These are phyloP conservation scores for Fusarium sororula DNA, from an alignment of 2,329 filamentous ascomycete genomes.

Conservation along the genomic window DNA sequence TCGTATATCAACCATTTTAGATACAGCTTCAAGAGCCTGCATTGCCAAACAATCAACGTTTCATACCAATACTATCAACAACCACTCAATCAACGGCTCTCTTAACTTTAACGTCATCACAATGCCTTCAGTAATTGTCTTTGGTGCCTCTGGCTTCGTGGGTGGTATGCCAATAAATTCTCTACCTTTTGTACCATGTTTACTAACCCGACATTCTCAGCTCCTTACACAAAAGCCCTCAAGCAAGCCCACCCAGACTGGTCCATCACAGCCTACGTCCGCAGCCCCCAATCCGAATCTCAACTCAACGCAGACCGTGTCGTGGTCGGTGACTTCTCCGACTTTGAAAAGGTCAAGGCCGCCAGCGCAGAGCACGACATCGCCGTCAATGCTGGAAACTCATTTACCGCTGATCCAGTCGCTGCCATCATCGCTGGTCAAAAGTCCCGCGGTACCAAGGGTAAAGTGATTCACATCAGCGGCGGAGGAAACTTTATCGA, in stretches of 20 bases:
- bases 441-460: background rate
- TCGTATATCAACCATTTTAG: background rate
- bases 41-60: too few species aligned
- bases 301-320: background rate
- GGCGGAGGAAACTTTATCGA: slow-evolving; percentile 10
- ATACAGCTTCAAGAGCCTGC: background rate
- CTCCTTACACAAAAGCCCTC: background rate
- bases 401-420: background rate
- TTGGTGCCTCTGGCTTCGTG: slow-evolving; percentile 11
- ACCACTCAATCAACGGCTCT: too few species aligned
- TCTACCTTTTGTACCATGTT: accelerated
- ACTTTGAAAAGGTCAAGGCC: slow-evolving; percentile 1
- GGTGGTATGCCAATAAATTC: background rate
- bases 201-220: background rate
- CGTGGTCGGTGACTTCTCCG: background rate
- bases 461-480: background rate
- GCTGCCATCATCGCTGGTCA: slow-evolving; percentile 6
- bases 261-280: background rate
- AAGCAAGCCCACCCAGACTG: slow-evolving; percentile 13
- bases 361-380: slow-evolving; percentile 1
- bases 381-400: slow-evolving; percentile 8
- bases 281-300: background rate
- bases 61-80: too few species aligned
- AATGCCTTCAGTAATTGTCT: slow-evolving; percentile 11
- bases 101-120: too few species aligned